phyloP scores from a whole-genome alignment of 2,329 filamentous ascomycete species.

The Ilyonectria sp. region DNA sequence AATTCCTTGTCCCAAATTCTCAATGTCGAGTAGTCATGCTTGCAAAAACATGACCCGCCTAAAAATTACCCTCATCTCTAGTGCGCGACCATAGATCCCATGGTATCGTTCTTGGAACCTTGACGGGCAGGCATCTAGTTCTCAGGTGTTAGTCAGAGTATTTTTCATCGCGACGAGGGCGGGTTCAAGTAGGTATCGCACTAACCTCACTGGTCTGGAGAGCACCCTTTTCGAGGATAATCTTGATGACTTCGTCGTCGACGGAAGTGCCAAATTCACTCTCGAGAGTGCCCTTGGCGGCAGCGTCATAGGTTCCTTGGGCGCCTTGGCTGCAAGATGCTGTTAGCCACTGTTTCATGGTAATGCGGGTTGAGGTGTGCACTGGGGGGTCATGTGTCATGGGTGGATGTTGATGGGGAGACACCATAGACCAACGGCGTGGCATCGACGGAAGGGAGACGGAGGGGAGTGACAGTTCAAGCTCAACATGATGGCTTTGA shows the following conservation, averaged over 20 bases:
- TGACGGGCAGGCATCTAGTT: conserved; percentile 66
- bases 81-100: conserved; percentile 60
- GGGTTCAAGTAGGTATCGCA: conserved; percentile 1
- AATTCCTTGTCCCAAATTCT: conserved; percentile 16
- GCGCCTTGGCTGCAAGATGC: conserved; percentile 78
- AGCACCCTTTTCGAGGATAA: conserved; percentile 84
- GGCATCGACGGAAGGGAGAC: not conserved
- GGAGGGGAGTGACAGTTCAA: not conserved
- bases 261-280: conserved; percentile 88
- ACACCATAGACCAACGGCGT: not conserved
- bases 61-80: conserved; percentile 50
- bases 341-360: conserved; percentile 32
- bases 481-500: not conserved
- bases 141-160: conserved; percentile 16
- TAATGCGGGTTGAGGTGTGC: not conserved
- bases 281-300: conserved; percentile 82
- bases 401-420: not conserved
- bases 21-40: conserved; percentile 1
- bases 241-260: conserved; percentile 85
- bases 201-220: conserved; percentile 73
- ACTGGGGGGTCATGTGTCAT: not conserved
- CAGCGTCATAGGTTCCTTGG: conserved; percentile 83
- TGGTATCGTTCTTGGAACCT: conserved; percentile 68
- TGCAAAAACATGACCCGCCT: conserved; percentile 23
- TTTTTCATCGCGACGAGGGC: not conserved